Percentiles rank a stretch among this genome's conserved stretches.
Evolutionary conservation across 257 asterid species (phyloP).

Genomic region (Solanum bukasovii): DNA sequence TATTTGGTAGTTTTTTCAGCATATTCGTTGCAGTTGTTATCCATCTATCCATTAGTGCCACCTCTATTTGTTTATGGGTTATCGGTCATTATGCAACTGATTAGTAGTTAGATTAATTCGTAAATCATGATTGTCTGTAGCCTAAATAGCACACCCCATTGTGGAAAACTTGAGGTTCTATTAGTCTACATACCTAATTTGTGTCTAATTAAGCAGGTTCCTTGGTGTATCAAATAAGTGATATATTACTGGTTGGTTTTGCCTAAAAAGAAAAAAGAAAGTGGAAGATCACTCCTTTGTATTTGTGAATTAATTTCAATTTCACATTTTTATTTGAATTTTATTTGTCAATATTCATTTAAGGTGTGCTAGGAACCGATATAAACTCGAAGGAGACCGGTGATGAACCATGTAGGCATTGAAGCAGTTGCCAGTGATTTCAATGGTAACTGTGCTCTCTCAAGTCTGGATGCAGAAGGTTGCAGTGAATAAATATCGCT

Average conservation of each 20-base stretch:
- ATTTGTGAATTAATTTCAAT: background rate
- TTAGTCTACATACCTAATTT: too few relatives aligned
- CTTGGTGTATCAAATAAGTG: too few relatives aligned
- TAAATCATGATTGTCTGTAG: background rate
- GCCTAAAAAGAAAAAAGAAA: background rate
- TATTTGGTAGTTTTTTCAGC: background rate
- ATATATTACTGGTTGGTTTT: background rate
- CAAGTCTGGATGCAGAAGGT: constrained; percentile 16
- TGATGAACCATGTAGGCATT: background rate
- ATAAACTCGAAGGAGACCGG: constrained; percentile 13
- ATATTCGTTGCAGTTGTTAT: background rate
- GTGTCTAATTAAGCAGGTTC: too few relatives aligned
- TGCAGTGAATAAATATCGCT: constrained; percentile 1
- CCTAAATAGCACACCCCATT: background rate
- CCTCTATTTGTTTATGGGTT: background rate
- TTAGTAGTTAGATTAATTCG: background rate
- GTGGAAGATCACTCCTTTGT: background rate
- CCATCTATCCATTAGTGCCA: background rate
- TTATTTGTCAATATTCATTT: background rate
- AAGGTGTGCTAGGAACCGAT: constrained; percentile 18
- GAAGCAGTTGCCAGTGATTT: background rate
- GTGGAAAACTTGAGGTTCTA: background rate
- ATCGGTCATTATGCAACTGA: background rate
- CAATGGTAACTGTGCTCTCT: background rate
- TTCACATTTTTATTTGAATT: background rate